Evolutionary conservation across 306 rosid species (phyloP).

Genomic region (Trichosanthes truncata): DNA sequence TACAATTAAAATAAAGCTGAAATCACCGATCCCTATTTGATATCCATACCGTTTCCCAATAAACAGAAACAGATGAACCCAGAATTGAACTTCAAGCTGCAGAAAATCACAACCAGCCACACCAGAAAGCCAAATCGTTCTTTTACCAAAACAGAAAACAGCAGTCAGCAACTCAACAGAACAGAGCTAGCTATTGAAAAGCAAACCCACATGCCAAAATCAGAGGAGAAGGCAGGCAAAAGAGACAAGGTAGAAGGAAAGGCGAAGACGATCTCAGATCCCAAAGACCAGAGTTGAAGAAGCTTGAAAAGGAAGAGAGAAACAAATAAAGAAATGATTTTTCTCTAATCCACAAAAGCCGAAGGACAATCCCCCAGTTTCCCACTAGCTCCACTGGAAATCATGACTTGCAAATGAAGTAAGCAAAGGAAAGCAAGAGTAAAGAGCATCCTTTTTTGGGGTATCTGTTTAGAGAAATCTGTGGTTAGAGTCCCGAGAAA

Average conservation of each 20-base stretch:
- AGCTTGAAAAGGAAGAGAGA: slow-evolving; percentile 15
- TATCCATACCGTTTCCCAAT: slow-evolving; percentile 42
- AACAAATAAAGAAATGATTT: background rate
- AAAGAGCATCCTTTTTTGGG: background rate
- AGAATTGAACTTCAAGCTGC: slow-evolving; percentile 19
- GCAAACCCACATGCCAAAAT: slow-evolving; percentile 8
- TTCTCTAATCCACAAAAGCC: background rate
- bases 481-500: background rate
- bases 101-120: background rate
- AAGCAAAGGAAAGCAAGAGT: slow-evolving; percentile 6
- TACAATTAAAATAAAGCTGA: slow-evolving; percentile 19
- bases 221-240: background rate
- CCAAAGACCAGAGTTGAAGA: background rate
- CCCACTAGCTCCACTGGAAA: background rate
- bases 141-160: background rate
- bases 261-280: background rate
- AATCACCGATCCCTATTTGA: slow-evolving; percentile 29
- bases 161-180: background rate
- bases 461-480: slow-evolving; percentile 13
- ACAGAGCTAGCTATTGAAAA: background rate
- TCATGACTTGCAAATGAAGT: slow-evolving; percentile 14
- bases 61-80: slow-evolving; percentile 23
- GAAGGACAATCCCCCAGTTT: background rate
- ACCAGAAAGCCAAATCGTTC: background rate
- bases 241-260: background rate